Conservation (phyloP, 176 grass and related monocot genomes). For the Metroxylon sagu region DNA sequence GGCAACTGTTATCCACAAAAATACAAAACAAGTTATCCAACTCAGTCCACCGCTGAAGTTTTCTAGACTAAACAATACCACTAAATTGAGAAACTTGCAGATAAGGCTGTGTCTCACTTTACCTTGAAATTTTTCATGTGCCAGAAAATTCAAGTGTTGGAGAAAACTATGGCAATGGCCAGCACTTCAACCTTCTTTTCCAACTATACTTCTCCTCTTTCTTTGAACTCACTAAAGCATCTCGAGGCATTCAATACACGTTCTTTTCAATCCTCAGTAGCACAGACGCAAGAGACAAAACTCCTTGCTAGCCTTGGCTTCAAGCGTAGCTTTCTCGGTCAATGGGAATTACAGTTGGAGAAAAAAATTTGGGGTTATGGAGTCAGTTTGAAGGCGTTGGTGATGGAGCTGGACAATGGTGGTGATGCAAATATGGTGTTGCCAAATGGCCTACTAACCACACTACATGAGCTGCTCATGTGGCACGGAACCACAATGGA, state of each 20-base stretch:
- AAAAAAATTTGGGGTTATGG: conserved; percentile 64
- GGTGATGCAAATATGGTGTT: conserved; percentile 56
- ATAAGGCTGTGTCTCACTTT: no score
- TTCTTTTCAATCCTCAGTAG: conserved; percentile 11
- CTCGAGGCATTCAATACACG: neutral
- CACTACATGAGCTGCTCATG: conserved; percentile 67
- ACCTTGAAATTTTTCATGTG: no score
- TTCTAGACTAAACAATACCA: no score
- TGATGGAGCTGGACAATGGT: conserved; percentile 54
- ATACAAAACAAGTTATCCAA: no score
- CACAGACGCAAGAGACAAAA: conserved; percentile 1
- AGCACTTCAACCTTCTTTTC: conserved; percentile 18
- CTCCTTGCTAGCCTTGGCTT: conserved; percentile 18
- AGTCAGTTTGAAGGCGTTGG: conserved; percentile 56
- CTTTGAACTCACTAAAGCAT: conserved; percentile 18
- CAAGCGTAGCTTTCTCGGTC: conserved; percentile 12
- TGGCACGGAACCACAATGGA: conserved; percentile 61
- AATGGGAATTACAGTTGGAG: conserved; percentile 56
- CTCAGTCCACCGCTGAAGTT: no score
- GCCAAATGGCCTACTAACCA: conserved; percentile 62
- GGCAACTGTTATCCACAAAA: no score
- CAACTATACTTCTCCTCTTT: conserved; percentile 5
- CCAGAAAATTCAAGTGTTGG: no score
- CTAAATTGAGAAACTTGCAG: no score
- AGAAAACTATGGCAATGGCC: conserved; percentile 13